Conservation (phyloP, 768 basidiomycete genomes). For the Stropharia rugosoannulata region DNA sequence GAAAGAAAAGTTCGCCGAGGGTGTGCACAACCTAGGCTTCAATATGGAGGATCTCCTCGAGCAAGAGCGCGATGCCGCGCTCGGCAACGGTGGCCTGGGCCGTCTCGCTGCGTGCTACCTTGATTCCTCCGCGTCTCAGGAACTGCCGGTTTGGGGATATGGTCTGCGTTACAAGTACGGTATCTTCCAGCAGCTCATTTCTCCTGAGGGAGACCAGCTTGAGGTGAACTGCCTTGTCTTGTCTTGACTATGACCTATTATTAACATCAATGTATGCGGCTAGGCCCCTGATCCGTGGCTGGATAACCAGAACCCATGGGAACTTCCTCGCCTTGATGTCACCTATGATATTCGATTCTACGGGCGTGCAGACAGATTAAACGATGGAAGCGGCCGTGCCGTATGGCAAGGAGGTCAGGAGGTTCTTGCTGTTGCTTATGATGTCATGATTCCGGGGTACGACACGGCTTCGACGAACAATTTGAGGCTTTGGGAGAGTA, state of each 20-base stretch:
- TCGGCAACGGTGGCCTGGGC: constrained; percentile 95
- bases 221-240: constrained; percentile 39
- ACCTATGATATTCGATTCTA: constrained; percentile 87
- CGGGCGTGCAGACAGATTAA: constrained; percentile 71
- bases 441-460: constrained; percentile 91
- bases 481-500: constrained; percentile 80
- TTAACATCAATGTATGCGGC: not conserved
- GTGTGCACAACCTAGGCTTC: constrained; percentile 82
- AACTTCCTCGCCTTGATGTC: constrained; percentile 84
- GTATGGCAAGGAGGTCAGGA: constrained; percentile 90
- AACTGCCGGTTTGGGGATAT: constrained; percentile 95
- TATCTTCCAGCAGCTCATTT: constrained; percentile 94
- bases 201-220: constrained; percentile 78
- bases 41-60: constrained; percentile 84
- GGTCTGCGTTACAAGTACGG: constrained; percentile 92
- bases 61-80: constrained; percentile 89
- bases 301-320: constrained; percentile 86
- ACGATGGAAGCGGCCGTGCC: constrained; percentile 58
- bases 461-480: constrained; percentile 88
- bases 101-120: constrained; percentile 97
- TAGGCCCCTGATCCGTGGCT: constrained; percentile 91
- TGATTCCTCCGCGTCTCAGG: constrained; percentile 87
- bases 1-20: constrained; percentile 69
- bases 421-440: constrained; percentile 91
- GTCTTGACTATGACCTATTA: not conserved